Evolutionary conservation across 2,329 filamentous ascomycete genomes (phyloP).

Genomic region (Aspergillus sp.): DNA sequence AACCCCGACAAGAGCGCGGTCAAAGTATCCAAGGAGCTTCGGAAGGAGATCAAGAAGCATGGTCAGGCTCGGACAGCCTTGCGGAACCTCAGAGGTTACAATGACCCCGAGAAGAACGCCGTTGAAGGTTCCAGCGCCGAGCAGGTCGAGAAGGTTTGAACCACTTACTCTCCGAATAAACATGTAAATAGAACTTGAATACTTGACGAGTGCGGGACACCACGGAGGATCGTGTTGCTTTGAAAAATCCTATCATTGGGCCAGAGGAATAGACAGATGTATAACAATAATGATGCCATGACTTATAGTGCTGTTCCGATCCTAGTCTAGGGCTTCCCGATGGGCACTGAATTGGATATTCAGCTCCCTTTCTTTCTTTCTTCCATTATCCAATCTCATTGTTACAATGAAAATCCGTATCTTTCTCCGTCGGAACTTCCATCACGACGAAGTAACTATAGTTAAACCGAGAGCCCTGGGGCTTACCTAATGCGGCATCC

Average conservation of each 20-base stretch:
- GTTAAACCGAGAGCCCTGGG: background rate
- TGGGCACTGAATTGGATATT: no score
- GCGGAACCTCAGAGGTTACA: background rate
- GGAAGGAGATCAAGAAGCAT: conserved; percentile 15
- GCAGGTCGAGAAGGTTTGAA: conserved; percentile 16
- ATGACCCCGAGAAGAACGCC: background rate
- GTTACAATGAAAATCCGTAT: no score
- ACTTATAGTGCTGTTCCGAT: no score
- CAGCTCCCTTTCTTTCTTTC: no score
- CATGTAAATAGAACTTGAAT: background rate
- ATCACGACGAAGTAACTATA: no score
- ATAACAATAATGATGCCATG: background rate
- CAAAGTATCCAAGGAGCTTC: conserved; percentile 17
- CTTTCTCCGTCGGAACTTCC: no score
- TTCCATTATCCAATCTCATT: no score
- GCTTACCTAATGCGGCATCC: background rate
- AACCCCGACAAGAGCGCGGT: conserved; percentile 16
- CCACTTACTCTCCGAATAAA: background rate
- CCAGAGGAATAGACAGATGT: background rate
- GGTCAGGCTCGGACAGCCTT: conserved; percentile 7
- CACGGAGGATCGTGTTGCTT: background rate
- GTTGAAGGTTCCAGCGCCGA: conserved; percentile 13
- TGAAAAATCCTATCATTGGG: background rate
- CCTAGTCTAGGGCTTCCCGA: no score
- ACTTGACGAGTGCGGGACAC: background rate